These are phyloP conservation scores for Fusarium kyushuense DNA, from an alignment of 2,329 filamentous ascomycete genomes.

Conservation along the genomic window DNA sequence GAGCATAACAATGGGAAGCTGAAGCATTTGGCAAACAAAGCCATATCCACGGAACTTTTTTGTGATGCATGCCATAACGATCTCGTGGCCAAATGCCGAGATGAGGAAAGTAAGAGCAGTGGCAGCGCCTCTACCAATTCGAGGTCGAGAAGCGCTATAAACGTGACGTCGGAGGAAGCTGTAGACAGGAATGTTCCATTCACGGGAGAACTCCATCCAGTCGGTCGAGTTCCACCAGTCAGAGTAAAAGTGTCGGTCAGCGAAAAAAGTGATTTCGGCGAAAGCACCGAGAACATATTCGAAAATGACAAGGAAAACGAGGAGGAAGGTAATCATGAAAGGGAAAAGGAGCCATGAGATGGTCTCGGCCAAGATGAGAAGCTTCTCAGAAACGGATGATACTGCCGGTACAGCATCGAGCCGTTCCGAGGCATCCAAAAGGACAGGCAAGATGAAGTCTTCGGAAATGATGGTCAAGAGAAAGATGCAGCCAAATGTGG, in stretches of 20 bases:
- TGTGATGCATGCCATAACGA: conserved; percentile 98
- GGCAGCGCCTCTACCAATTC: conserved; percentile 80
- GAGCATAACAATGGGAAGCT: conserved; percentile 93
- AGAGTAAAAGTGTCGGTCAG: conserved; percentile 91
- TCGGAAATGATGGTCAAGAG: conserved; percentile 90
- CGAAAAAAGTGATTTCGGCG: conserved; percentile 93
- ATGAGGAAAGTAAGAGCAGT: conserved; percentile 94
- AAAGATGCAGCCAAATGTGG: conserved; percentile 96
- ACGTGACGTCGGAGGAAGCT: conserved; percentile 95
- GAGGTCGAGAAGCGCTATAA: conserved; percentile 83
- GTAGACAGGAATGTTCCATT: conserved; percentile 99
- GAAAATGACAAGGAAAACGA: conserved; percentile 98
- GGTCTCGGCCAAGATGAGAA: conserved; percentile 86
- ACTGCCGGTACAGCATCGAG: conserved; percentile 59
- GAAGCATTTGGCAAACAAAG: conserved; percentile 94
- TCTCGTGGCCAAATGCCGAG: conserved; percentile 88
- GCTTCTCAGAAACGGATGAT: conserved; percentile 69
- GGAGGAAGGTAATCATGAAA: conserved; percentile 94
- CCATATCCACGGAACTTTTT: conserved; percentile 97
- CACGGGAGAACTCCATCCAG: conserved; percentile 94
- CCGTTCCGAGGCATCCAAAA: conserved; percentile 74
- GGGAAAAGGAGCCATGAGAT: conserved; percentile 94
- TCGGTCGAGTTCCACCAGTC: conserved; percentile 84
- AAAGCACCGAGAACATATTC: conserved; percentile 96
- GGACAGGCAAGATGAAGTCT: conserved; percentile 93